Base-by-base conservation (phyloP, 2,329 filamentous ascomycete species). In the Mollisiaceae sp. region DNA sequence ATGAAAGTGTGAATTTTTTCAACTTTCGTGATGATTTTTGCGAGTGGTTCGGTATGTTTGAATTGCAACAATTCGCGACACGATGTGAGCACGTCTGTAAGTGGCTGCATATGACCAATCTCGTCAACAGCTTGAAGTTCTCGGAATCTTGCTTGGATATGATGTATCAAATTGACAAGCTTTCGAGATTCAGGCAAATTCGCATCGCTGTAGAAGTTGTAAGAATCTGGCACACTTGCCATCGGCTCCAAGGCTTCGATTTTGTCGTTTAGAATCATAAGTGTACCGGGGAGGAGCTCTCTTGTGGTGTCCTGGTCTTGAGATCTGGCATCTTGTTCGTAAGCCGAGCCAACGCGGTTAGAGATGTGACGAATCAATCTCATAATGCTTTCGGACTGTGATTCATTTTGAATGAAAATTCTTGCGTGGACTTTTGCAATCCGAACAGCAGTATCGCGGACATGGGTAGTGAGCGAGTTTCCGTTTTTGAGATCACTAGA, bases 191-290 rank as follows among this genome's bases (percentile, higher is more conserved):
- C 92, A 1, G 81, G 77, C 14, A 94, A 80, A 72, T 98, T 96
- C 2, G 89, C 77, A 73, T 97, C 90, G 0, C 86, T 89, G 77
- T 99, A 99, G 77, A 99, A 97, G 78, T 97, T 97, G 81, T 94
- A 96, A 27, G 81, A 77, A 38, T 77, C 78, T 0, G 78, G 71
- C 2, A 80, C 73, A 4, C 79, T 78, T 6, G 78, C 70, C 0
- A 69, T 71, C 2, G 75, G 75, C 24, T 75, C 77, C 59, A 85
- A 83, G 43, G 81, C 79, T 43, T 82, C 76, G 36, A 87, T 77
- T 71, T 87, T 86, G 67, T 90, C 85, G 64, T 89, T 83, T 0
- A 97, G 77, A 0, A 86, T 79, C 20, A 94, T 78, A 27, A 94
- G 78, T 0, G 90, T 82, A 2, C 86, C 86, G 1, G 92, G 85